Conservation (phyloP, 2,329 filamentous ascomycete genomes). For the Penicillium oxalicum region DNA sequence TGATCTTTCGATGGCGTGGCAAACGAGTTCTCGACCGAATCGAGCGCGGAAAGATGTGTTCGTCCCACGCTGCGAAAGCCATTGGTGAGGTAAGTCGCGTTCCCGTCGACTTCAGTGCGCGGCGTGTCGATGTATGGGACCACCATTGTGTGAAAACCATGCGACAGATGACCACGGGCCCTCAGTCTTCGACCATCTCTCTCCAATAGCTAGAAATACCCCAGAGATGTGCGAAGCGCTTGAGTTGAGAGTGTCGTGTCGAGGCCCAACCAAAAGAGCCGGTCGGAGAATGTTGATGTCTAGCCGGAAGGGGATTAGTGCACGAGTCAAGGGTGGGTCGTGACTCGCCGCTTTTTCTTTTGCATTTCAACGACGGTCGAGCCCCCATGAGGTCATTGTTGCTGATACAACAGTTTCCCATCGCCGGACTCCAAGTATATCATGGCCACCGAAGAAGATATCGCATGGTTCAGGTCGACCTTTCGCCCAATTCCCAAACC, state of each 20-base stretch:
- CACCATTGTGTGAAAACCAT: slow-evolving; percentile 49
- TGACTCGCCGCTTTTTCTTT: slow-evolving; percentile 21
- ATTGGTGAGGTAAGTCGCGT: slow-evolving; percentile 72
- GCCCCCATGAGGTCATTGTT: slow-evolving; percentile 30
- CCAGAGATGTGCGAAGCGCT: slow-evolving; percentile 7
- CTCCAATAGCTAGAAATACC: slow-evolving; percentile 1
- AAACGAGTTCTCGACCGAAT: slow-evolving; percentile 84
- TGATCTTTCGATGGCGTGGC: slow-evolving; percentile 70
- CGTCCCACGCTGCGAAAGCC: slow-evolving; percentile 51
- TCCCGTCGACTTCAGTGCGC: slow-evolving; percentile 68
- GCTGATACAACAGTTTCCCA: slow-evolving; percentile 9
- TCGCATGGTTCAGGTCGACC: slow-evolving; percentile 61
- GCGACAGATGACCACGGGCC: slow-evolving; percentile 8
- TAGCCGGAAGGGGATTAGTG: slow-evolving; percentile 32
- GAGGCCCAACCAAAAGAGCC: slow-evolving; percentile 17
- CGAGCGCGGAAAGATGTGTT: slow-evolving; percentile 50
- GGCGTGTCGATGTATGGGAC: slow-evolving; percentile 75
- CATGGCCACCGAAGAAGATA: slow-evolving; percentile 50
- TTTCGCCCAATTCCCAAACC: slow-evolving; percentile 60
- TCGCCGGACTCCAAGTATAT: neutral
- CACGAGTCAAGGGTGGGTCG: slow-evolving; percentile 18
- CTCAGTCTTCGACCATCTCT: slow-evolving; percentile 27
- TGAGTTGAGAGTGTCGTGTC: slow-evolving; percentile 30
- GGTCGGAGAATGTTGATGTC: slow-evolving; percentile 37
- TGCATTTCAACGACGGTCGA: slow-evolving; percentile 6